phyloP scores from a whole-genome alignment of 148 eudicot species.

The Chenopodium suecicum region DNA sequence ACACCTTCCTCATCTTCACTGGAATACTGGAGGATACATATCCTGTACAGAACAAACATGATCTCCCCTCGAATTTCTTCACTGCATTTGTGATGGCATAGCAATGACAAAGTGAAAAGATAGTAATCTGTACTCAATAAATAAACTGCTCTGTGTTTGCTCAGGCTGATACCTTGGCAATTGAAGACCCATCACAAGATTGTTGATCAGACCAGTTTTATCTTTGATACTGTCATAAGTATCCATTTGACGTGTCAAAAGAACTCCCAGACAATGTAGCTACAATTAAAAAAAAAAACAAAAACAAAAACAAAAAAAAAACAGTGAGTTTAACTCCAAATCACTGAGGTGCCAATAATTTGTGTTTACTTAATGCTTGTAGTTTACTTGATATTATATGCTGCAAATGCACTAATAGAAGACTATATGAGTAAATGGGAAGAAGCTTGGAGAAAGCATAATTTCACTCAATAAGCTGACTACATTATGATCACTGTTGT shows the following conservation, averaged over 20 bases:
- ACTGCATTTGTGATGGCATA: slow-evolving; percentile 39
- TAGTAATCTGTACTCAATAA: neutral
- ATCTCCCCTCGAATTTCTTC: slow-evolving; percentile 94
- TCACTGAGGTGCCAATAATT: neutral
- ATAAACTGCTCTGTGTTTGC: neutral
- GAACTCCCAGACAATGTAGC: slow-evolving; percentile 94
- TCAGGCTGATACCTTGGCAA: slow-evolving; percentile 66
- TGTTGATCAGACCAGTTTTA: slow-evolving; percentile 60
- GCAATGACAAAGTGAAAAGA: slow-evolving; percentile 3
- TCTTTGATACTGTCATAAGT: slow-evolving; percentile 52
- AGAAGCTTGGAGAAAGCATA: neutral
- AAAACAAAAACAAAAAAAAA: neutral
- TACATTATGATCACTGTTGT: neutral
- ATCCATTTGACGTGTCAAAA: slow-evolving; percentile 56
- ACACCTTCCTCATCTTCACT: slow-evolving; percentile 42
- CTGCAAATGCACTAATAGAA: neutral
- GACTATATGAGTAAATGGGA: neutral
- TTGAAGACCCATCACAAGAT: slow-evolving; percentile 81
- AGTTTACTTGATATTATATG: neutral
- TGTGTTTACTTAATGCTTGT: too few relatives aligned
- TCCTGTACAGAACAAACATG: slow-evolving; percentile 73
- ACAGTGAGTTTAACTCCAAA: slow-evolving; percentile 6
- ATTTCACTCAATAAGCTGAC: neutral
- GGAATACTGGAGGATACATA: slow-evolving; percentile 55
- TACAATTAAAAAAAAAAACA: slow-evolving; percentile 27